These are phyloP conservation scores for Zelonia costaricensis DNA, from an alignment of 208 protist genomes.

Conservation along the genomic window DNA sequence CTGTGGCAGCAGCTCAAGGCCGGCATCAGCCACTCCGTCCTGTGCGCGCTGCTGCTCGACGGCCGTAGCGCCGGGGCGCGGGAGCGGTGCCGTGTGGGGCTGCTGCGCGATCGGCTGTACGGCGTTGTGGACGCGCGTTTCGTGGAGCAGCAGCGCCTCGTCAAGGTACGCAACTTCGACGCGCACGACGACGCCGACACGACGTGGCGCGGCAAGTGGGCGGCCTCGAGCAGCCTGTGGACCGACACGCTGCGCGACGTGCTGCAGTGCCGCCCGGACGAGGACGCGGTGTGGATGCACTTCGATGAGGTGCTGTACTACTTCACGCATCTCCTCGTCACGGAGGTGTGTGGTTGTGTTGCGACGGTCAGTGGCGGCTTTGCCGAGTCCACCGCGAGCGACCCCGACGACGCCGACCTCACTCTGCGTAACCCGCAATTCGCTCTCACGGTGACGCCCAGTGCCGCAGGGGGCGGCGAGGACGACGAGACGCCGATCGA, in stretches of 20 bases:
- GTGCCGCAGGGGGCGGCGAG: not conserved
- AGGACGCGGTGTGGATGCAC: conserved; percentile 61
- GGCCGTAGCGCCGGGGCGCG: conserved; percentile 32
- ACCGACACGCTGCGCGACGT: conserved; percentile 44
- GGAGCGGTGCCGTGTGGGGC: conserved; percentile 51
- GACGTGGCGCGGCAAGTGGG: conserved; percentile 74
- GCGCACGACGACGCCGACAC: conserved; percentile 25
- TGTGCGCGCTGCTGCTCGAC: conserved; percentile 56
- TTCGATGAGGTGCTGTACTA: conserved; percentile 88
- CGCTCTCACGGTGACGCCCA: conserved; percentile 24
- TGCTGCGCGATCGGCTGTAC: conserved; percentile 80
- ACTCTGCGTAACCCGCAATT: conserved; percentile 56
- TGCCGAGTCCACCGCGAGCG: conserved; percentile 17
- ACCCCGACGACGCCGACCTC: conserved; percentile 10
- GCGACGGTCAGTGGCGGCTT: conserved; percentile 35
- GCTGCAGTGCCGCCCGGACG: conserved; percentile 10
- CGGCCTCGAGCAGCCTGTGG: conserved; percentile 36
- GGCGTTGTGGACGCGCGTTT: conserved; percentile 75
- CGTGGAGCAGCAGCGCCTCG: conserved; percentile 69
- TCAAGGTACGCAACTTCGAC: conserved; percentile 76
- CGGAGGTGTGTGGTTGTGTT: conserved; percentile 28
- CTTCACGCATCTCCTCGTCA: conserved; percentile 78
- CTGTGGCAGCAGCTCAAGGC: conserved; percentile 71
- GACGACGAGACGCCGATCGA: conserved; percentile 29
- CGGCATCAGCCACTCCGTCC: conserved; percentile 35